Base-by-base conservation (phyloP, 1,284 basidiomycete species). In the Calocybe gambosa region DNA sequence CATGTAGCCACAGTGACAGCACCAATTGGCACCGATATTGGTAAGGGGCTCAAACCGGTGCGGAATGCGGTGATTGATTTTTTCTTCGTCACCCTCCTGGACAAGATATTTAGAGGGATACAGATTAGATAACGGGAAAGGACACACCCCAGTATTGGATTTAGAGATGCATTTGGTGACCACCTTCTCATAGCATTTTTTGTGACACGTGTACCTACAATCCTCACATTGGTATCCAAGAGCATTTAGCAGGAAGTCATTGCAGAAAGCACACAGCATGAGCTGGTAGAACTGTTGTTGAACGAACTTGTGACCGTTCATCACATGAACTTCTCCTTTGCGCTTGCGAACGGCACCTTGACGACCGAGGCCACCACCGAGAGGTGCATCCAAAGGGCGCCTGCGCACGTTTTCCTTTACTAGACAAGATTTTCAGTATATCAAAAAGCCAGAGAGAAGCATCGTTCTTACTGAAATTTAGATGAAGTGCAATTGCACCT, bases 161-260 rank as follows among this genome's bases (percentile, higher is more conserved):
- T 98, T 97, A 41, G 92, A 94, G 58, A 99, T 97, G 75, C 96
- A 99, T 67, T 98, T 99, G 4, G 95, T 99, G 57, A 99, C 93
- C 15, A 99, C 95, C 67, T 99, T 99, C 60, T 95, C 91, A 64
- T 94, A 91, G 66, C 96, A 99, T 65, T 96, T 97, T 73, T 94
- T 96, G 77, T 99, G 96, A 67, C 96, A 99, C 4, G 92, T 93
- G 65, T 98, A 99, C 53, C 93, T 85, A 67, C 96, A 99, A 65
- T 99, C 96, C 62, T 99, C 95, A 73, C 96, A 99, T 69, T 98
- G 95, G 68, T 95, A 98, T 6, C 96, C 96, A 49, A 91, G 79
- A 2, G 93, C 96, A 53, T 99, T 98, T 64, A 98, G 86, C 55
- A 99, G 75, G 72, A 99, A 96, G 60, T 99, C 95, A 67, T 85